Evolutionary conservation across 768 basidiomycete species (phyloP), one percentile per base, ranked within the genome.

Genomic region (Pulveroboletus sp.): DNA sequence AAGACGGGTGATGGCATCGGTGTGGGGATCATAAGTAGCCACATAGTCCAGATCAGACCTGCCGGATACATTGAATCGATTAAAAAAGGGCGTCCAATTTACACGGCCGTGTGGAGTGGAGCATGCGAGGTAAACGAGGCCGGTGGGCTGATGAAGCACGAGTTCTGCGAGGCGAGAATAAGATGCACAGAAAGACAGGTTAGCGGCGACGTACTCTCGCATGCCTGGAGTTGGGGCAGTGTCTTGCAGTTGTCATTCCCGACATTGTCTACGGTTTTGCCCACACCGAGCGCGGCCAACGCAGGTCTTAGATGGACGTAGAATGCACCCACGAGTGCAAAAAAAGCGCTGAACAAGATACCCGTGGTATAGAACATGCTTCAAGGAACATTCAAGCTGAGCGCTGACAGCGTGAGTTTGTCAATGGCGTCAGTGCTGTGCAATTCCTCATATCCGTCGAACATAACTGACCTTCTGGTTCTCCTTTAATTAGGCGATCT

Each of bases 91-190:
- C 1, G 67, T 68, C 84, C 84, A 87, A 32, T 71, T 68, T 0
- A 63, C 51, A 20, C 83, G 76, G 31, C 69, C 75, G 13, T 53
- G 60, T 2, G 69, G 77, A 0, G 73, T 75, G 2, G 83, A 83
- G 57, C 85, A 87, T 11, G 85, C 82, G 8, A 85, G 73, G 56
- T 81, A 87, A 12, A 87, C 40, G 19, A 80, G 55, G 23, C 83
- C 83, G 1, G 73, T 73, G 1, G 79, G 72, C 39, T 77, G 72
- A 47, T 84, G 82, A n/a, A 84, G 66, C 4, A 82, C 73, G 24
- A 79, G 60, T 60, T 85, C 84, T 86, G 51, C 20, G 27, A 3
- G 17, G 32, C 3, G 27, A 31, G 19, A 23, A 62, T 68, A 32
- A 67, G 44, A 16, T 20, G 33, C 14, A 23, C 16, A 2, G 20